Conservation (phyloP, 2,329 filamentous ascomycete species). For the Dactylonectria macrodidyma region DNA sequence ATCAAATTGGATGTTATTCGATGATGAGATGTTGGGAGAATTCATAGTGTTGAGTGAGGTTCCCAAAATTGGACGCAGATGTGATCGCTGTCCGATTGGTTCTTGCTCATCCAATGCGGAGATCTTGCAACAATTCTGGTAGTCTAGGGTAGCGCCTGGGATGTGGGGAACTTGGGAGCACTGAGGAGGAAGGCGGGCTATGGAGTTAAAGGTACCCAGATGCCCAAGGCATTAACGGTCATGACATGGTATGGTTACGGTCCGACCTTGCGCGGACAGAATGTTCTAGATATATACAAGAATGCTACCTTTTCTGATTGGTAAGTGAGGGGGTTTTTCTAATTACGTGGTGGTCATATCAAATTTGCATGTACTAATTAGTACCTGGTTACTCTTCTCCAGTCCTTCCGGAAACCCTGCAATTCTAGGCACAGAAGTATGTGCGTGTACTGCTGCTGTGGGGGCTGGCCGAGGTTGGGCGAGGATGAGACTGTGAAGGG, state of each 20-base stretch:
- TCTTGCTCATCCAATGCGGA: constrained; percentile 4
- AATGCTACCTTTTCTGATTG: neutral
- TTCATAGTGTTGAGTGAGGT: neutral
- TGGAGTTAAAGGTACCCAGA: neutral
- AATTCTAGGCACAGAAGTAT: neutral
- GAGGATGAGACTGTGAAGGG: neutral
- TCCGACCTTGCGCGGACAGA: neutral
- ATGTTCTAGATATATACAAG: neutral
- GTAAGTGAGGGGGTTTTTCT: neutral
- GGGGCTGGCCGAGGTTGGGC: neutral
- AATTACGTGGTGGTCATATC: neutral
- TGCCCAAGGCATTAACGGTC: neutral
- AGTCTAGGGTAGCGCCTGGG: constrained; percentile 2
- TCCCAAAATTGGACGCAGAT: neutral
- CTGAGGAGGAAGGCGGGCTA: neutral
- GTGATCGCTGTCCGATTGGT: constrained; percentile 14
- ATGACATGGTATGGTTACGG: neutral
- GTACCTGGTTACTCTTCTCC: neutral
- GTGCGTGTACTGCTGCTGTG: neutral
- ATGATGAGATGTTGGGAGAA: neutral
- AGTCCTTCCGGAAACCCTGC: neutral
- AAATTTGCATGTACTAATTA: too few species aligned
- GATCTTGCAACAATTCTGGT: neutral
- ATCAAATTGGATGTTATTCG: neutral
- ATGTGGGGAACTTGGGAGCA: neutral